Evolutionary conservation across 768 basidiomycete species (phyloP).

Genomic region (Terana coerulea): DNA sequence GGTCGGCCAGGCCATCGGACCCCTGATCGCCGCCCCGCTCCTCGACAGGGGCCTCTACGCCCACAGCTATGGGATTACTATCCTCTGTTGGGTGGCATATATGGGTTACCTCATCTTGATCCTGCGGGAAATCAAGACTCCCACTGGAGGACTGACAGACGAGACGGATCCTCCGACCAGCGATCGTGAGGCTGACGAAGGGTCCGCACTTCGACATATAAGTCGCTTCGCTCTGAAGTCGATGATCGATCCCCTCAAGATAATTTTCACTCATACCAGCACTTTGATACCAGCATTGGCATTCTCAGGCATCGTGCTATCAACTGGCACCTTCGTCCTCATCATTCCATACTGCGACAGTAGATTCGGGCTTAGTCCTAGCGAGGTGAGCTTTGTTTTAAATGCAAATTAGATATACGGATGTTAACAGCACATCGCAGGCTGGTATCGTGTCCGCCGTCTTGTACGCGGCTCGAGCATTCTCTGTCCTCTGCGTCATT

Average conservation of each 20-base stretch:
- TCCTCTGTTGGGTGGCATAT: neutral
- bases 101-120: neutral
- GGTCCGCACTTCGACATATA: no score
- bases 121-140: neutral
- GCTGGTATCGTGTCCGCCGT: neutral
- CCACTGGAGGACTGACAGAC: no score
- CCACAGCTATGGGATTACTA: neutral
- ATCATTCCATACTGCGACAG: constrained; percentile 5
- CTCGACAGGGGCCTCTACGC: neutral
- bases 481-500: constrained; percentile 1
- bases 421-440: no score
- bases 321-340: neutral
- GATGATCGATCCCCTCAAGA: no score
- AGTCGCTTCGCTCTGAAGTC: no score
- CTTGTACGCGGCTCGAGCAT: neutral
- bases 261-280: no score
- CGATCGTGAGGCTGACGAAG: no score
- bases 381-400: constrained; percentile 1
- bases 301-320: neutral
- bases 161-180: no score
- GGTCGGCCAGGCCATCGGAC: neutral
- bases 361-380: neutral
- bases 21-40: neutral
- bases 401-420: no score
- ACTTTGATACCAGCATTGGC: no score